phyloP scores from a whole-genome alignment of 1,284 basidiomycete species.

The Puccinia horiana region DNA sequence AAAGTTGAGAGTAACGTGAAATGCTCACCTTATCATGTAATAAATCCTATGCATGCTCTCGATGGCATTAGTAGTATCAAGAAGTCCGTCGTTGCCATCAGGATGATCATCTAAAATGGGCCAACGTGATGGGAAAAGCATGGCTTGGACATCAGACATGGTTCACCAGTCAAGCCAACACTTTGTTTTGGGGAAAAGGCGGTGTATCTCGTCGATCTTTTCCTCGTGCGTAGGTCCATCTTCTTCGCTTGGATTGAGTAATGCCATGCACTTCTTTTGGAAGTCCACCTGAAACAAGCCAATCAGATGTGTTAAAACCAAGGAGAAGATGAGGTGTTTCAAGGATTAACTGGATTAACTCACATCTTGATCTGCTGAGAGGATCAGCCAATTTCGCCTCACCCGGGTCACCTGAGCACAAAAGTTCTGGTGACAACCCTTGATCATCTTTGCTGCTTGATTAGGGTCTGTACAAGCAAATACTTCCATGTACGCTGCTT shows the following conservation, averaged over 20 bases:
- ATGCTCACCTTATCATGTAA: constrained; percentile 2
- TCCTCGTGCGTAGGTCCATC: neutral
- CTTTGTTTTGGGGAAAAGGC: neutral
- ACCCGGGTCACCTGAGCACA: too few relatives aligned
- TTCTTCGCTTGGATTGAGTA: neutral
- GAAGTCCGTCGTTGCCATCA: neutral
- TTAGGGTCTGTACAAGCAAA: neutral
- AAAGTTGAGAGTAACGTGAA: neutral
- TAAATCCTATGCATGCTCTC: constrained; percentile 1
- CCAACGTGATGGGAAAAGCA: neutral
- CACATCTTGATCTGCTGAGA: neutral
- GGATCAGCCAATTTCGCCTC: neutral
- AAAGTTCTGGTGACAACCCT: neutral
- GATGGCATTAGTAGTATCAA: constrained; percentile 11
- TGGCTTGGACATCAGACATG: neutral
- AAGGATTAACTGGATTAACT: too few relatives aligned
- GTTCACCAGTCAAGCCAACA: constrained; percentile 31
- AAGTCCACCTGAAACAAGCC: too few relatives aligned
- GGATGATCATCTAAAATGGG: neutral
- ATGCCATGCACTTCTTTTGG: too few relatives aligned
- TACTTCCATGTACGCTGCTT: constrained; percentile 4
- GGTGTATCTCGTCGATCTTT: constrained; percentile 5
- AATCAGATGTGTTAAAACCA: too few relatives aligned
- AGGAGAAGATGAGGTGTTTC: too few relatives aligned
- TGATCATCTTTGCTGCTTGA: neutral